Conservation (phyloP, 495 filamentous ascomycete species). For the Beverwykella pulmonaria region DNA sequence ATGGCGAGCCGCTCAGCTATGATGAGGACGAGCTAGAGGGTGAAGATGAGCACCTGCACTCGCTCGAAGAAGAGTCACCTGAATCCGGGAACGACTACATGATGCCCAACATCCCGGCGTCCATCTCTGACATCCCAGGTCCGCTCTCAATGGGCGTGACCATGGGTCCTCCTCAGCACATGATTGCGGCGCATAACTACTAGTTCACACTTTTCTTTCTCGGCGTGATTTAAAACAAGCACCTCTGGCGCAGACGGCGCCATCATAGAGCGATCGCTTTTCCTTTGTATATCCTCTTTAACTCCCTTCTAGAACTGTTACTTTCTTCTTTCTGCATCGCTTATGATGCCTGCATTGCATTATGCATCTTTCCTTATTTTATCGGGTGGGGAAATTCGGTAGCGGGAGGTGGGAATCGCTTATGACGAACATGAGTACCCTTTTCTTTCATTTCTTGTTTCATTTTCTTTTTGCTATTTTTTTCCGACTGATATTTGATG, state of each 20-base stretch:
- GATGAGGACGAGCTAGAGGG: conserved; percentile 70
- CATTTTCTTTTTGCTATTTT: conserved; percentile 2
- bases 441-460: conserved; percentile 14
- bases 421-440: conserved; percentile 32
- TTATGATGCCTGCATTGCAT: conserved; percentile 31
- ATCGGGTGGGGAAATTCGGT: conserved; percentile 6
- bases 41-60: conserved; percentile 76
- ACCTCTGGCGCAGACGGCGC: conserved; percentile 11
- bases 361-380: conserved; percentile 13
- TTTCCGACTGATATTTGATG: background rate
- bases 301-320: conserved; percentile 17
- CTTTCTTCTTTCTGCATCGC: conserved; percentile 17
- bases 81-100: conserved; percentile 60
- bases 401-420: conserved; percentile 8
- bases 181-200: conserved; percentile 42
- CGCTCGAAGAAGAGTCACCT: conserved; percentile 74
- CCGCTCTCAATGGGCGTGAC: conserved; percentile 34
- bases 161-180: conserved; percentile 40
- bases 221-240: background rate
- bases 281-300: conserved; percentile 21
- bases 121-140: conserved; percentile 34
- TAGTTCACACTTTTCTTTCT: conserved; percentile 19
- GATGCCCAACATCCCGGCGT: conserved; percentile 23
- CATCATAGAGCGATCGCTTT: conserved; percentile 17
- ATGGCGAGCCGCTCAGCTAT: conserved; percentile 62